Conservation (phyloP, 768 basidiomycete genomes). For the Pleurotus cornucopiae region DNA sequence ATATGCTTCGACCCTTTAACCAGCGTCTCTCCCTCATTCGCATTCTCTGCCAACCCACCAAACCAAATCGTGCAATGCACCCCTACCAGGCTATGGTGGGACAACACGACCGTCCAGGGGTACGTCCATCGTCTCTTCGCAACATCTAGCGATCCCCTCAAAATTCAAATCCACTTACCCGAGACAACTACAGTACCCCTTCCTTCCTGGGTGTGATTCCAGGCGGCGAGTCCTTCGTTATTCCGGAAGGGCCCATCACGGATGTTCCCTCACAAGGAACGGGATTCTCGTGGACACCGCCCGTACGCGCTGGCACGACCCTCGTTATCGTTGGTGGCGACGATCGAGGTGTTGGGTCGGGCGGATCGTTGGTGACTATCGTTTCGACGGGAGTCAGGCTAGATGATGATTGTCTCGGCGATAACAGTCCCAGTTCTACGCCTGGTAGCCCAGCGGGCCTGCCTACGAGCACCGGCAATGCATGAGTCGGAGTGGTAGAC, state of each 20-base stretch:
- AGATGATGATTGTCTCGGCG: constrained; percentile 50
- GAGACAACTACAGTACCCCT: constrained; percentile 34
- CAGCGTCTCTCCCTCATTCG: constrained; percentile 48
- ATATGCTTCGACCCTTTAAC: constrained; percentile 51
- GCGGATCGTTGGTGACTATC: constrained; percentile 55
- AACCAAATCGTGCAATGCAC: constrained; percentile 66
- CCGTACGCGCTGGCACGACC: constrained; percentile 60
- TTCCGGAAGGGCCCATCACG: constrained; percentile 50
- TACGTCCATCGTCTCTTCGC: constrained; percentile 23
- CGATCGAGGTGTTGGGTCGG: constrained; percentile 58
- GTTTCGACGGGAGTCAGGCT: constrained; percentile 49
- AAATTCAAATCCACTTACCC: background rate
- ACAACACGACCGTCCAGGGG: constrained; percentile 47
- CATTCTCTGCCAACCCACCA: constrained; percentile 58
- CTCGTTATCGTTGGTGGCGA: constrained; percentile 69
- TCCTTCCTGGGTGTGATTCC: constrained; percentile 72
- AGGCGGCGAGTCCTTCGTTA: constrained; percentile 69
- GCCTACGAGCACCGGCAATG: constrained; percentile 48
- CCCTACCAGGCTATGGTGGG: constrained; percentile 65
- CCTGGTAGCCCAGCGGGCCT: constrained; percentile 71
- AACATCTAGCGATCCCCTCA: background rate
- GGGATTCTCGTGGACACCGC: constrained; percentile 68
- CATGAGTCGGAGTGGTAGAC: constrained; percentile 24
- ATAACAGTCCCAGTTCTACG: constrained; percentile 70
- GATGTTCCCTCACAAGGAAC: constrained; percentile 40